phyloP scores from a whole-genome alignment of 2,329 filamentous ascomycete species.

The Colletotrichum sp. region DNA sequence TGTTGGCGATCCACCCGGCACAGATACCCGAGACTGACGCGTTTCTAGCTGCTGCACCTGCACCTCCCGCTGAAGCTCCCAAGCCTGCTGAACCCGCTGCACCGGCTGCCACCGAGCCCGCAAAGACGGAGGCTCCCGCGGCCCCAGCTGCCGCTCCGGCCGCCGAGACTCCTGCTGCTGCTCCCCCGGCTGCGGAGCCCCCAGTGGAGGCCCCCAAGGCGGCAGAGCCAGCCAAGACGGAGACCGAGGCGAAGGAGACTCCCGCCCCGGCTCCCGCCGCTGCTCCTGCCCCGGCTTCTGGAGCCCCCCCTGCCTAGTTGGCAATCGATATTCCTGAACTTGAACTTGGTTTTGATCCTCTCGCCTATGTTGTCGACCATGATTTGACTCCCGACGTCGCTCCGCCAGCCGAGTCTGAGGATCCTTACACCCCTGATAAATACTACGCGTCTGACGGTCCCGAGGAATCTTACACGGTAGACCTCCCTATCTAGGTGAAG shows the following conservation, averaged over 20 bases:
- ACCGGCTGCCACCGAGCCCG: slow-evolving; percentile 22
- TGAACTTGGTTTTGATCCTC: neutral
- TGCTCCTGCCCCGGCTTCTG: slow-evolving; percentile 25
- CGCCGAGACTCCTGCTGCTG: slow-evolving; percentile 21
- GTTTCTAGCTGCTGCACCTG: slow-evolving; percentile 27
- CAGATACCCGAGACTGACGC: neutral
- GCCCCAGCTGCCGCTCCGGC: slow-evolving; percentile 25
- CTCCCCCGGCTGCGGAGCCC: neutral
- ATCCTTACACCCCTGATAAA: neutral
- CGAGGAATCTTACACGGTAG: neutral
- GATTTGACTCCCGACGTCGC: neutral
- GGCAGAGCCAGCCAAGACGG: slow-evolving; percentile 14
- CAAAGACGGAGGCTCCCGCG: slow-evolving; percentile 24
- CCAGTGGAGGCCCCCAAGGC: neutral
- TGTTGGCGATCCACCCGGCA: neutral
- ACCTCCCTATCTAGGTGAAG: neutral
- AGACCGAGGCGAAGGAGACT: slow-evolving; percentile 6
- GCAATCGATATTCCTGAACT: neutral
- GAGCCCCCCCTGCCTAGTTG: slow-evolving; percentile 20
- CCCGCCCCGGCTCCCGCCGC: slow-evolving; percentile 29
- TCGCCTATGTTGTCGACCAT: neutral
- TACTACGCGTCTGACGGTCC: neutral
- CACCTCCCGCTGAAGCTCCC: slow-evolving; percentile 23
- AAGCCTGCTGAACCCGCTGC: slow-evolving; percentile 23
- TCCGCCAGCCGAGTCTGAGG: neutral